Percentiles rank a stretch among this genome's conserved stretches.
Evolutionary conservation across 2,329 filamentous ascomycete species (phyloP).

Genomic region (Onygena corvina): DNA sequence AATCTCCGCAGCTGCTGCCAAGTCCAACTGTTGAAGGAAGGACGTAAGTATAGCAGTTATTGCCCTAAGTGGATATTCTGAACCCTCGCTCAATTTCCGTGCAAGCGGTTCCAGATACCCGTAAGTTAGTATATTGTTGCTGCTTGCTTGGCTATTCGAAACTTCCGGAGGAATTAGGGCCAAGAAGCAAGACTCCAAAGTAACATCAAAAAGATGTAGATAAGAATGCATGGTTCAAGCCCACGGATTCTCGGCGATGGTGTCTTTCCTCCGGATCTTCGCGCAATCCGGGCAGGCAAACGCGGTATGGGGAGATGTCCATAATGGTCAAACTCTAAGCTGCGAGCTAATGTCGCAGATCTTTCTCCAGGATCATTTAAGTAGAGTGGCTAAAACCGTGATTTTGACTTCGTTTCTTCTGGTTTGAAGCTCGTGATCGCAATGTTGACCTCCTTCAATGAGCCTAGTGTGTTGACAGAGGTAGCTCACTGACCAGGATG

Average conservation of each 20-base stretch:
- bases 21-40: background rate
- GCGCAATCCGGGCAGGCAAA: background rate
- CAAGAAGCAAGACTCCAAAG: background rate
- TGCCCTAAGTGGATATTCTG: background rate
- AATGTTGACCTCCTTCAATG: background rate
- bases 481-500: background rate
- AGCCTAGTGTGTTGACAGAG: background rate
- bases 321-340: background rate
- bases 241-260: background rate
- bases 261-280: background rate
- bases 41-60: background rate
- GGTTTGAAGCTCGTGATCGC: background rate
- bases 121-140: no score
- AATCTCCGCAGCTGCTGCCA: background rate
- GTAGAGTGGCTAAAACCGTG: background rate
- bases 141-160: background rate
- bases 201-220: no score
- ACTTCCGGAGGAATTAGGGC: background rate
- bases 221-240: no score
- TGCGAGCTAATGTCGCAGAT: constrained; percentile 1
- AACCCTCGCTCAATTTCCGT: background rate
- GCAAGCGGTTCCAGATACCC: background rate
- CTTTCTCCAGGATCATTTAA: background rate
- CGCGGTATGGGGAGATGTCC: background rate
- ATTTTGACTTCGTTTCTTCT: constrained; percentile 3